Conservation (phyloP, 2,329 filamentous ascomycete species). For the Saccharata proteae region DNA sequence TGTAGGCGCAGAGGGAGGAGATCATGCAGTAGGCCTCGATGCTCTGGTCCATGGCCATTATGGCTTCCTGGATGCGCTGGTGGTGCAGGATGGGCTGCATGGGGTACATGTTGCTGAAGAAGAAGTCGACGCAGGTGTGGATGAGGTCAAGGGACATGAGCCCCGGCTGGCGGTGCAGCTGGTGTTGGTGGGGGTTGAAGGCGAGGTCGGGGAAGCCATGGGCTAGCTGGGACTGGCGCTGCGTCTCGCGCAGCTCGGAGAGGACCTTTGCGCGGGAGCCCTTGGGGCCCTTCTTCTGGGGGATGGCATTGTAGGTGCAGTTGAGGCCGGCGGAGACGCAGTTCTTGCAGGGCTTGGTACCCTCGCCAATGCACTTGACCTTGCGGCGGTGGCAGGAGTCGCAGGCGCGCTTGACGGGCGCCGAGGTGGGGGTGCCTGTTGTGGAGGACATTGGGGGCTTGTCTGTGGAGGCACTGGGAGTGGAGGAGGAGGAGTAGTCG, state of each 20-base stretch:
- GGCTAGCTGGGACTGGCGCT: slow-evolving; percentile 32
- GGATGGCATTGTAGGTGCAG: slow-evolving; percentile 54
- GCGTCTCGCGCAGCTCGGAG: slow-evolving; percentile 45
- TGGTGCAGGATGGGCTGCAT: slow-evolving; percentile 49
- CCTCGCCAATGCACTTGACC: slow-evolving; percentile 40
- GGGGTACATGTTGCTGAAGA: slow-evolving; percentile 51
- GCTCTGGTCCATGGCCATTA: slow-evolving; percentile 38
- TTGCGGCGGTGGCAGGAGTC: slow-evolving; percentile 37
- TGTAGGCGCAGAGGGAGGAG: slow-evolving; percentile 37
- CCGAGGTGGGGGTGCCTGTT: slow-evolving; percentile 18
- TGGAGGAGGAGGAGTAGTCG: neutral
- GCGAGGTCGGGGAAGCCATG: slow-evolving; percentile 25
- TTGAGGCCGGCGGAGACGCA: slow-evolving; percentile 45
- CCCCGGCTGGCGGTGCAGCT: slow-evolving; percentile 33
- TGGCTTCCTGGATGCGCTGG: slow-evolving; percentile 38
- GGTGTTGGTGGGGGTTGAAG: slow-evolving; percentile 29
- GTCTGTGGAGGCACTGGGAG: no score
- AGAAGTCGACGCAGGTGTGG: slow-evolving; percentile 46
- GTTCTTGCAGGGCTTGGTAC: slow-evolving; percentile 45
- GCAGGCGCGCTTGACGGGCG: slow-evolving; percentile 30
- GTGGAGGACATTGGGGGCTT: slow-evolving; percentile 9
- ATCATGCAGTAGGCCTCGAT: slow-evolving; percentile 48
- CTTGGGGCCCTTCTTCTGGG: slow-evolving; percentile 53
- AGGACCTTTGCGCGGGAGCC: slow-evolving; percentile 51
- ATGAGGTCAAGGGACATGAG: slow-evolving; percentile 39